Percentiles rank a stretch among this genome's conserved stretches.
Conservation (phyloP, 306 rosid species). For the Cucurbita maxima region DNA sequence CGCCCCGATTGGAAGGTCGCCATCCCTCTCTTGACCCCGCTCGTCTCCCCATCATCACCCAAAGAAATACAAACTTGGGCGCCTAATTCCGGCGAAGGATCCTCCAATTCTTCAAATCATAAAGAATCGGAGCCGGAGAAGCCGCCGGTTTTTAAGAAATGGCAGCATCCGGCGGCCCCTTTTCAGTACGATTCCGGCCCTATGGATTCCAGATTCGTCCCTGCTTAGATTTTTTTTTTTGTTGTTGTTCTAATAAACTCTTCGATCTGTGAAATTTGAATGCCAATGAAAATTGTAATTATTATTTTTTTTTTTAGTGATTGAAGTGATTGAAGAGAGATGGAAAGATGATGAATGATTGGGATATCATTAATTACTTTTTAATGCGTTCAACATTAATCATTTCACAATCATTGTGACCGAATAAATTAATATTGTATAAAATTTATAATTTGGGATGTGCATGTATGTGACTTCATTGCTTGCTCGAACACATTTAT, state of each 20-base stretch:
- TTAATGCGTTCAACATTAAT: no score
- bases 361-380: no score
- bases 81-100: background rate
- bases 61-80: constrained; percentile 6
- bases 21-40: constrained; percentile 78
- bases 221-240: background rate
- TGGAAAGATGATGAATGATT: no score
- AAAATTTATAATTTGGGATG: no score
- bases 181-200: constrained; percentile 49
- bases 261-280: background rate
- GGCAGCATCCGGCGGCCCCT: constrained; percentile 99
- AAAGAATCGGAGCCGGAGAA: constrained; percentile 25
- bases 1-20: constrained; percentile 86
- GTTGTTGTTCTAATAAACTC: background rate
- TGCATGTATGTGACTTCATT: no score
- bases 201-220: constrained; percentile 38
- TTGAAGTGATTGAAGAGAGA: no score
- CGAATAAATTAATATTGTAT: no score
- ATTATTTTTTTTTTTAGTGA: no score
- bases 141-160: constrained; percentile 40
- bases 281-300: no score
- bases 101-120: background rate
- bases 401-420: no score
- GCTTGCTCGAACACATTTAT: no score
- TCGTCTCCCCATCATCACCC: constrained; percentile 47